phyloP scores from a whole-genome alignment of 768 basidiomycete genomes.

The Hygrophorus russula region DNA sequence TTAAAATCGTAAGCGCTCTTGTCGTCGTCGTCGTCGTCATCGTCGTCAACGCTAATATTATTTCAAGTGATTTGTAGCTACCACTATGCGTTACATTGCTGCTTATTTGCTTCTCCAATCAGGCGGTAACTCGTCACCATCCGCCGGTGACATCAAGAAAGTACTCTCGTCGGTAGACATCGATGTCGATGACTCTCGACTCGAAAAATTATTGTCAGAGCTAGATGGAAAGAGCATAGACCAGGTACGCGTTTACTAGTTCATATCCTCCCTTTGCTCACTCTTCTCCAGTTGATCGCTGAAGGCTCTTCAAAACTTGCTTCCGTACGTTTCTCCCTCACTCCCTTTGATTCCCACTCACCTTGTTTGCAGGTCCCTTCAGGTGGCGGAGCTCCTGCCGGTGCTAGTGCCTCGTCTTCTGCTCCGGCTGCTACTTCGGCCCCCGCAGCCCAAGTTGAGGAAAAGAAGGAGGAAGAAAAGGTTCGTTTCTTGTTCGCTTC shows the following conservation, averaged over 20 bases:
- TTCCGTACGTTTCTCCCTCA: conserved; percentile 42
- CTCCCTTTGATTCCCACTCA: conserved; percentile 4
- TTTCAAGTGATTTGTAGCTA: conserved; percentile 98
- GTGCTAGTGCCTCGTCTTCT: conserved; percentile 36
- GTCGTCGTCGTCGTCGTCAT: conserved; percentile 6
- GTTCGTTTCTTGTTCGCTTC: conserved; percentile 24
- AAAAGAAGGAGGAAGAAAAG: conserved; percentile 86
- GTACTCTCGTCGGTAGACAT: conserved; percentile 81
- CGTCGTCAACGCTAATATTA: too few relatives aligned
- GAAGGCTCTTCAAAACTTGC: conserved; percentile 91
- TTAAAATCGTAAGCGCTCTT: conserved; percentile 42
- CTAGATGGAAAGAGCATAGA: conserved; percentile 85
- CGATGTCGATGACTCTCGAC: conserved; percentile 74
- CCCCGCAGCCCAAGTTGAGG: conserved; percentile 62
- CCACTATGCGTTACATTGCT: conserved; percentile 86
- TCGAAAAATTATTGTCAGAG: conserved; percentile 79
- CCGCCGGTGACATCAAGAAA: conserved; percentile 78
- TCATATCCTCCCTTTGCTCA: conserved; percentile 1
- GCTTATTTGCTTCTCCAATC: conserved; percentile 95
- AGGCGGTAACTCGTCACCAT: conserved; percentile 85
- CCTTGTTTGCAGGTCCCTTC: conserved; percentile 63
- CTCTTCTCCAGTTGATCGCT: conserved; percentile 53
- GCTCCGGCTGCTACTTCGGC: conserved; percentile 48
- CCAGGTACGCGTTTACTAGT: conserved; percentile 36
- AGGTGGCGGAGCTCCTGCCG: conserved; percentile 68